Evolutionary conservation across 2,329 filamentous ascomycete genomes (phyloP).

Genomic region (Geoglossum cookeanum): DNA sequence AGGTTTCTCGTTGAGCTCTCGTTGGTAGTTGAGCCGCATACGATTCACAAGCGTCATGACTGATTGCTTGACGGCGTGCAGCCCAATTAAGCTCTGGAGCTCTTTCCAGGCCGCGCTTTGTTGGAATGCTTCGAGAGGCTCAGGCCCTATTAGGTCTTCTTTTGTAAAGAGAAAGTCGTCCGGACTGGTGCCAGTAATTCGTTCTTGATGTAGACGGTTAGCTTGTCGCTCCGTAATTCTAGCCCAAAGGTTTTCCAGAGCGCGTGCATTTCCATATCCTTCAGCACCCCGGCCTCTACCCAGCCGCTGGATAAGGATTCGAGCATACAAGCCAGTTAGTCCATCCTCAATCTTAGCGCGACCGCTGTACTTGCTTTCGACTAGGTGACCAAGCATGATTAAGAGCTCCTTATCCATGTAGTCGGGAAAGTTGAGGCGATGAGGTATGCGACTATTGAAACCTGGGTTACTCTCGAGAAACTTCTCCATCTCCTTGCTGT

Average conservation of each 20-base stretch:
- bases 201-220: constrained; percentile 30
- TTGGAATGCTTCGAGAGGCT: constrained; percentile 34
- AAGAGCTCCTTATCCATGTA: constrained; percentile 47
- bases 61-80: constrained; percentile 41
- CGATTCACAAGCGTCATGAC: constrained; percentile 39
- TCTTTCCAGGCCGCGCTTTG: constrained; percentile 36
- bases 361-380: constrained; percentile 33
- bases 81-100: constrained; percentile 38
- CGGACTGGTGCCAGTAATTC: constrained; percentile 22
- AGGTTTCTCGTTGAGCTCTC: constrained; percentile 43
- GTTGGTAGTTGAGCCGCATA: constrained; percentile 42
- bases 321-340: constrained; percentile 37
- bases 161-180: constrained; percentile 42
- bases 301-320: constrained; percentile 42
- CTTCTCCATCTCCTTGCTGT: constrained; percentile 53
- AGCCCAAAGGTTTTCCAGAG: constrained; percentile 41
- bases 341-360: constrained; percentile 42
- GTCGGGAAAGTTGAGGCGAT: constrained; percentile 46
- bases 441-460: constrained; percentile 47
- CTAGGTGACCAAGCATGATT: constrained; percentile 35
- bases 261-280: constrained; percentile 56
- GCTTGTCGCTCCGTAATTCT: constrained; percentile 39
- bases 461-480: constrained; percentile 61
- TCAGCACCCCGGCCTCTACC: constrained; percentile 41
- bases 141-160: constrained; percentile 53